These are phyloP conservation scores for Monosporozyma unispora DNA, from an alignment of 805 yeast genomes.

Conservation along the genomic window DNA sequence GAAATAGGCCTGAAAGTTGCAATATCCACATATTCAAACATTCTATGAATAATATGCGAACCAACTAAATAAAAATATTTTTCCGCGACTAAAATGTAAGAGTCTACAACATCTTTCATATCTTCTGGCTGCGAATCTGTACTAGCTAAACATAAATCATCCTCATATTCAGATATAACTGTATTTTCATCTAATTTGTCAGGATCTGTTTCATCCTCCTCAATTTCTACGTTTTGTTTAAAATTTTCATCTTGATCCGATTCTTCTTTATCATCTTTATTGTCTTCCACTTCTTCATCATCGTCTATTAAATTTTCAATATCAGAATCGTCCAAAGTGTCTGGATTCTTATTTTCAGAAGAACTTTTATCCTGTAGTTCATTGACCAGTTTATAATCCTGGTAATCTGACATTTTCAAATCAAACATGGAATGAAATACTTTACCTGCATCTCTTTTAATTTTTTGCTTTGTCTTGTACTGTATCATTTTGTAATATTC, in stretches of 20 bases:
- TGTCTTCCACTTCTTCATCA: neutral
- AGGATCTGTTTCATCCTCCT: neutral
- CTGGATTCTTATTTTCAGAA: neutral
- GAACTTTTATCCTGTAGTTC: neutral
- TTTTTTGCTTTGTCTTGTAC: neutral
- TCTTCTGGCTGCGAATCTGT: neutral
- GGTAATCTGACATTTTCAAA: neutral
- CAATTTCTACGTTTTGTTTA: neutral
- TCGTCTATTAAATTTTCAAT: neutral
- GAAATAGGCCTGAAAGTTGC: neutral
- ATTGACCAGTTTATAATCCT: neutral
- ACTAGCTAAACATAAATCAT: neutral
- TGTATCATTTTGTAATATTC: neutral
- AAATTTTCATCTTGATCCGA: neutral
- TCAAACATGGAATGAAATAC: neutral
- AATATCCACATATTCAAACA: neutral
- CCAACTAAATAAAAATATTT: neutral
- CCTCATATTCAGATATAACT: neutral
- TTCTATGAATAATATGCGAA: neutral
- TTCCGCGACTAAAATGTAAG: neutral
- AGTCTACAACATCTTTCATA: neutral
- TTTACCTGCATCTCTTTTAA: neutral
- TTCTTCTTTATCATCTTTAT: neutral
- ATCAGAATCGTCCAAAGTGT: neutral
- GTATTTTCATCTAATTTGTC: neutral